These are phyloP conservation scores for Catharanthus roseus DNA, from an alignment of 257 asterid species.

Conservation along the genomic window DNA sequence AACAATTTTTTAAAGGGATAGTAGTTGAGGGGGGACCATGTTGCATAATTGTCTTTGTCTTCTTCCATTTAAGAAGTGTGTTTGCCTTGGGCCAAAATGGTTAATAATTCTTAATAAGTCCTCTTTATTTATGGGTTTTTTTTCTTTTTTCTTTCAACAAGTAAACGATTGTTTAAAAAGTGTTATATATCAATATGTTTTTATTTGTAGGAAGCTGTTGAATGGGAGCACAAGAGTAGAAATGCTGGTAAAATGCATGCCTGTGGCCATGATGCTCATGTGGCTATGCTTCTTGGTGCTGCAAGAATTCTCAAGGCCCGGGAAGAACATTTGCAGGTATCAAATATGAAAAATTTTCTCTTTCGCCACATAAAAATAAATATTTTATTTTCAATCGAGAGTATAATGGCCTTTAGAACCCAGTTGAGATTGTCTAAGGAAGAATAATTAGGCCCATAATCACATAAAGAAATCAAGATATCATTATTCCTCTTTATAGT, in stretches of 20 bases:
- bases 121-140: background rate
- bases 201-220: slow-evolving; percentile 24
- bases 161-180: background rate
- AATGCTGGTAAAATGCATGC: slow-evolving; percentile 34
- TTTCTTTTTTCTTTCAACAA: background rate
- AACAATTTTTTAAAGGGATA: background rate
- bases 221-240: slow-evolving; percentile 30
- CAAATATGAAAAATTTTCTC: no score
- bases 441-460: background rate
- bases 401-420: background rate
- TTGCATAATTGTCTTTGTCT: background rate
- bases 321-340: slow-evolving; percentile 18
- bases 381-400: no score
- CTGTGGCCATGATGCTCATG: slow-evolving; percentile 38
- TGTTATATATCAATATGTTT: background rate
- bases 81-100: background rate
- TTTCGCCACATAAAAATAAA: background rate
- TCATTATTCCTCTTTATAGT: background rate
- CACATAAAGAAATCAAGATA: background rate
- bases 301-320: slow-evolving; percentile 28
- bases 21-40: background rate
- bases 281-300: slow-evolving; percentile 35
- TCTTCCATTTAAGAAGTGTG: background rate
- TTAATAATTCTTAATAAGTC: background rate
- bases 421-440: background rate